These are phyloP conservation scores for Leccinum olivaceopallidum DNA, from an alignment of 768 basidiomycete species.

Conservation along the genomic window DNA sequence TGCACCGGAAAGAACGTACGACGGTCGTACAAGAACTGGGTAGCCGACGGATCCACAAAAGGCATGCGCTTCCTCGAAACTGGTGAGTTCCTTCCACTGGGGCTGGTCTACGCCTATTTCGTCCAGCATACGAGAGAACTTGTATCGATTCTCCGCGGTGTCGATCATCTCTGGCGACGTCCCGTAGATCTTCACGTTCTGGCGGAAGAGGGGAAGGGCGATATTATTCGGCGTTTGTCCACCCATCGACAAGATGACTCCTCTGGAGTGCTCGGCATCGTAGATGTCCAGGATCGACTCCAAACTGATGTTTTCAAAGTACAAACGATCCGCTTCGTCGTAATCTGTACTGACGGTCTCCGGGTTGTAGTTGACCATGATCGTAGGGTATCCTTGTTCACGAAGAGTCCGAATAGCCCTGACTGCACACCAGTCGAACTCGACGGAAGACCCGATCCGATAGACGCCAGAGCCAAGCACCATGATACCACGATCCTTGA, in stretches of 20 bases:
- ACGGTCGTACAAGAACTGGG: constrained; percentile 95
- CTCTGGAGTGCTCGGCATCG: constrained; percentile 83
- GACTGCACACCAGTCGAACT: constrained; percentile 99
- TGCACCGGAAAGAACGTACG: constrained; percentile 98
- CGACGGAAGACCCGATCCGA: constrained; percentile 97
- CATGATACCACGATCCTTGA: constrained; percentile 93
- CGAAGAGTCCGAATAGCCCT: constrained; percentile 95
- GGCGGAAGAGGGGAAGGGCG: constrained; percentile 90
- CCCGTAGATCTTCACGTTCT: constrained; percentile 98
- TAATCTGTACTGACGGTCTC: constrained; percentile 99
- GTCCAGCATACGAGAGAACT: constrained; percentile 97
- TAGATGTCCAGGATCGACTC: constrained; percentile 98
- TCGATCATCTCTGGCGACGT: constrained; percentile 99
- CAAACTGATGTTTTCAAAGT: constrained; percentile 98
- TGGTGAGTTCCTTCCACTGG: constrained; percentile 94
- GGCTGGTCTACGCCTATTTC: constrained; percentile 99
- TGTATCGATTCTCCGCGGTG: constrained; percentile 98
- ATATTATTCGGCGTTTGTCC: constrained; percentile 99
- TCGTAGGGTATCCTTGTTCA: constrained; percentile 83
- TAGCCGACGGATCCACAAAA: constrained; percentile 96
- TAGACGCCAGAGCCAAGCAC: constrained; percentile 98
- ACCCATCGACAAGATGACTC: constrained; percentile 97
- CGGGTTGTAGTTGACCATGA: constrained; percentile 99
- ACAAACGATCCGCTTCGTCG: constrained; percentile 96
- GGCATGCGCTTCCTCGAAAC: constrained; percentile 78